Percentiles rank a stretch among this genome's conserved stretches.
Conservation (phyloP, 805 yeast species). For the Torulaspora gathmanii region DNA sequence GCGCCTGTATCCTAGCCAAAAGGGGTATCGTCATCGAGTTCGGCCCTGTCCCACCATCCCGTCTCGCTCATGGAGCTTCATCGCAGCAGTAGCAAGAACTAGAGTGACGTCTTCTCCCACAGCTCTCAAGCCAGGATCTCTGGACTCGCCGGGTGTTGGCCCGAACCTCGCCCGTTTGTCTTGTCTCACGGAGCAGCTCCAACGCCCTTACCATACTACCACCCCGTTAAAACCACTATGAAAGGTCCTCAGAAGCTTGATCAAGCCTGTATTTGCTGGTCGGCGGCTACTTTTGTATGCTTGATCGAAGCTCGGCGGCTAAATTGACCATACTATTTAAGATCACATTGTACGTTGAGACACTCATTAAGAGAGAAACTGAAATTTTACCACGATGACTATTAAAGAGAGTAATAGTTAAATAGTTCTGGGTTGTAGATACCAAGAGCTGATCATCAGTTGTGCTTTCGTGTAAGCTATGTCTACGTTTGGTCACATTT, state of each 20-base stretch:
- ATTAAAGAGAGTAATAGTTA: not conserved
- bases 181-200: not conserved
- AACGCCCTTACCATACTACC: too few species aligned
- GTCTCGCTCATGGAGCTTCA: too few species aligned
- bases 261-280: not conserved
- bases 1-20: too few species aligned
- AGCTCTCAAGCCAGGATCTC: too few species aligned
- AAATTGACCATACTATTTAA: not conserved
- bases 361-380: not conserved
- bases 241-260: not conserved
- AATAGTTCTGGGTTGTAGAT: not conserved
- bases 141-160: too few species aligned
- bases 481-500: constrained; percentile 67
- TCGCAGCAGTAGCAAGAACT: too few species aligned
- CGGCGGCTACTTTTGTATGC: not conserved
- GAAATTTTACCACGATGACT: constrained; percentile 6
- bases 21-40: too few species aligned
- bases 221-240: too few species aligned
- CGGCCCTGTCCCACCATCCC: too few species aligned
- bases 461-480: constrained; percentile 33
- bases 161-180: too few species aligned
- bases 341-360: constrained; percentile 2
- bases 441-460: not conserved
- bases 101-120: too few species aligned
- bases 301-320: not conserved